phyloP scores from a whole-genome alignment of 2,329 filamentous ascomycete genomes.

The Dothidotthia symphoricarpi region DNA sequence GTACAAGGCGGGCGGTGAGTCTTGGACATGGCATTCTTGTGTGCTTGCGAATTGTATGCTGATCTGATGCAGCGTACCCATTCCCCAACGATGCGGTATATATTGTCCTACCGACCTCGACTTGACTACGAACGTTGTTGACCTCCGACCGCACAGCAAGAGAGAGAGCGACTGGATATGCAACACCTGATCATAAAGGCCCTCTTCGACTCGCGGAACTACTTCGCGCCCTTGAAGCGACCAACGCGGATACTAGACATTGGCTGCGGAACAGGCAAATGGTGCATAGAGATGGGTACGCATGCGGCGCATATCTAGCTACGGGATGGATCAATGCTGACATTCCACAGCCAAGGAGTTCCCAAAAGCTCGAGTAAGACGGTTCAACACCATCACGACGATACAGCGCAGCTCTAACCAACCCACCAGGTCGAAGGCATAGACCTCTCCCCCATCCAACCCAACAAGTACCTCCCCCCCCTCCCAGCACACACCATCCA shows the following conservation, averaged over 20 bases:
- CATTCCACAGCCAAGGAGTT: slow-evolving; percentile 33
- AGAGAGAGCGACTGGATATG: slow-evolving; percentile 41
- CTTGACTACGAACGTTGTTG: slow-evolving; percentile 9
- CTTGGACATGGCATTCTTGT: too few species aligned
- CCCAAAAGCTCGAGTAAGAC: slow-evolving; percentile 33
- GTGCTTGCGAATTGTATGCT: slow-evolving; percentile 12
- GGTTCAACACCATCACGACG: background rate
- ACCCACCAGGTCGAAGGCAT: slow-evolving; percentile 42
- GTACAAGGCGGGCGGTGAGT: slow-evolving; percentile 42
- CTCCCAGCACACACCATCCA: too few species aligned
- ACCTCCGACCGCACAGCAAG: slow-evolving; percentile 25
- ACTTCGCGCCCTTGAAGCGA: slow-evolving; percentile 39
- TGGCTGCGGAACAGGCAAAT: slow-evolving; percentile 45
- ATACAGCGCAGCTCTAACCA: slow-evolving; percentile 13
- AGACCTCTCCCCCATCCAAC: slow-evolving; percentile 45
- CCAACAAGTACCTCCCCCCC: slow-evolving; percentile 28
- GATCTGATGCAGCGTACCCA: slow-evolving; percentile 36
- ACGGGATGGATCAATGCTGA: slow-evolving; percentile 14
- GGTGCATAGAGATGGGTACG: slow-evolving; percentile 46
- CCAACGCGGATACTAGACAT: slow-evolving; percentile 44
- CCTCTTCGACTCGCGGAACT: slow-evolving; percentile 35
- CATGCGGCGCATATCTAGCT: slow-evolving; percentile 2
- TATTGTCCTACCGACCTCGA: slow-evolving; percentile 4
- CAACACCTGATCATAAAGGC: slow-evolving; percentile 42
- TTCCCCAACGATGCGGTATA: slow-evolving; percentile 44